Evolutionary conservation across 139 green algal genomes (phyloP), one percentile per base, ranked within the genome.

Genomic region (Micractinium sp.): DNA sequence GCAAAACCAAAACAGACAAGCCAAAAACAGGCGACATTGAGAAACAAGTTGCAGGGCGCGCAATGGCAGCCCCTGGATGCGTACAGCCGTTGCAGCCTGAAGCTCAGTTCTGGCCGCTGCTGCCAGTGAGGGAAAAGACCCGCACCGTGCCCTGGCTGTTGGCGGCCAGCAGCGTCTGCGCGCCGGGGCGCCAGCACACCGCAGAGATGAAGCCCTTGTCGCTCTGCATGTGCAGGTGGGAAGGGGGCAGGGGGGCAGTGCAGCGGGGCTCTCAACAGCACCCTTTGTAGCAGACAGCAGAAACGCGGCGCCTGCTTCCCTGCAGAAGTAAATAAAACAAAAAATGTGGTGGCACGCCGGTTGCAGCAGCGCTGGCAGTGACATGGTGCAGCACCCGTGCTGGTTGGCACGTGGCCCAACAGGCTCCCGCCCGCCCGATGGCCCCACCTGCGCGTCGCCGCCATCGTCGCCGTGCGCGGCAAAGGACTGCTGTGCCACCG

Each of bases 101-200:
- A 25, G 33, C 35, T 63, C 41, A 63, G 25, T 38, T 53, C 3
- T 60, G 13, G 35, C 29, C 67, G 63, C 73, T 47, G 67, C 67
- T 66, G 87, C 90, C 90, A 36, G 88, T 89, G 36, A 95, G 80
- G 33, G 85, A 41, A 19, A 95, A 87, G 18, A 96, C 71, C 56
- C 95, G 95, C 39, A 97, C 93, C 22, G 85, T 90, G 22, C 95
- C 95, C 75, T 94, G 90, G 53, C 88, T 95, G 85, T 96, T 97
- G 60, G 95, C 95, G 2, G 93, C 94, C 2, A 97, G 85, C 87
- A 97, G 92, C 27, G 86, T 91, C 1, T 92, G 86, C 22, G 83
- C 81, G 36, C 91, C 75, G 0, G 93, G 92, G 36, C 94, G 93
- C 95, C 95, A 97, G 83, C 89, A 95, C 14, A 96, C 92, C 18